These are phyloP conservation scores for Aspergillus bertholletiae DNA, from an alignment of 495 filamentous ascomycete genomes.

Conservation along the genomic window DNA sequence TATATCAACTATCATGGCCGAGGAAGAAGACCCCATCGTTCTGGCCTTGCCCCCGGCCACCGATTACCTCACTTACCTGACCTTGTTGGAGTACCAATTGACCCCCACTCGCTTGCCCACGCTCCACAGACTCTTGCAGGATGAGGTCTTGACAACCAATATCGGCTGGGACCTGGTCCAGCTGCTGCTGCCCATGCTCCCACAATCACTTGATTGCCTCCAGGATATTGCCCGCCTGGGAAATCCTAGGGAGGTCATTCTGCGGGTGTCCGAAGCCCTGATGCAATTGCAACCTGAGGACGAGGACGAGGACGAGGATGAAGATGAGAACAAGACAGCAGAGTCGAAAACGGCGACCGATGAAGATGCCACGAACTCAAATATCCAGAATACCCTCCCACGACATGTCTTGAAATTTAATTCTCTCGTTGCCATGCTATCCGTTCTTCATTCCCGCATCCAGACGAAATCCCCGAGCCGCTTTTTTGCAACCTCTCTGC, in stretches of 20 bases:
- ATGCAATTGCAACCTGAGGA: constrained; percentile 54
- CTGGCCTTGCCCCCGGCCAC: constrained; percentile 62
- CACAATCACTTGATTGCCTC: constrained; percentile 69
- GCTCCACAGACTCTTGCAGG: constrained; percentile 75
- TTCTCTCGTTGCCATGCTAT: constrained; percentile 73
- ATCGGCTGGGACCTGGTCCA: constrained; percentile 97
- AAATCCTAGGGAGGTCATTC: constrained; percentile 89
- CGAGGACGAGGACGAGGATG: constrained; percentile 43
- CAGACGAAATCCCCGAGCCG: constrained; percentile 87
- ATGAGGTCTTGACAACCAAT: constrained; percentile 77
- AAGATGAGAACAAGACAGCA: constrained; percentile 24
- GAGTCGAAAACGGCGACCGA: constrained; percentile 1
- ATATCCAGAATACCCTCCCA: constrained; percentile 16
- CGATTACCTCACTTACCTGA: constrained; percentile 85
- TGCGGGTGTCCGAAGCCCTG: constrained; percentile 79
- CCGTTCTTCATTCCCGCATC: constrained; percentile 81
- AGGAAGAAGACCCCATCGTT: constrained; percentile 41
- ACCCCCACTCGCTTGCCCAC: constrained; percentile 70
- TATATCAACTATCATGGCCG: constrained; percentile 21
- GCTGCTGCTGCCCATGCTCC: constrained; percentile 73
- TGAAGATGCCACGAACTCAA: constrained; percentile 3
- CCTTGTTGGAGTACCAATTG: constrained; percentile 81
- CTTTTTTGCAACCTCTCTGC: constrained; percentile 86
- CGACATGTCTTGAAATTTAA: constrained; percentile 59
- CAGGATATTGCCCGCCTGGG: constrained; percentile 75